phyloP scores from a whole-genome alignment of 2,329 filamentous ascomycete genomes.

The Colletotrichum tofieldiae region DNA sequence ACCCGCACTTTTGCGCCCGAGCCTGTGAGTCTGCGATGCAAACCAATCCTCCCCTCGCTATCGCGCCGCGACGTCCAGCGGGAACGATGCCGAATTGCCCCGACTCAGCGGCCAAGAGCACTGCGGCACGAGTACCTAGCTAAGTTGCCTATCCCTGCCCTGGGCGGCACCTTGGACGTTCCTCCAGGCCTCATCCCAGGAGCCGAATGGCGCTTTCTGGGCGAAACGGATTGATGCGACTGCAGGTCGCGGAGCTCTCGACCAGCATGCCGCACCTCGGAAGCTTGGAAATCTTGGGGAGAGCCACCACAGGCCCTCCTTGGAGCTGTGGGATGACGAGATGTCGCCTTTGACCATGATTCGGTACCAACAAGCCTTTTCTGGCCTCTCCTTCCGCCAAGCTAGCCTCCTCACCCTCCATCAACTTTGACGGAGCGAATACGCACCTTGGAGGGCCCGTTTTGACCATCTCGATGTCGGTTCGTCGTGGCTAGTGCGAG shows the following conservation, averaged over 20 bases:
- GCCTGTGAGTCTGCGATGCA: neutral
- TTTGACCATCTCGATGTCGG: constrained; percentile 21
- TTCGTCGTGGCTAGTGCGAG: neutral
- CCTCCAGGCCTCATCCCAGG: constrained; percentile 30
- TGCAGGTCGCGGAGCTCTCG: constrained; percentile 13
- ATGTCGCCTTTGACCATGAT: constrained; percentile 31
- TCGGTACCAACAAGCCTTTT: constrained; percentile 16
- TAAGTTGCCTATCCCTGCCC: constrained; percentile 31
- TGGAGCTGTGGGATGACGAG: constrained; percentile 34
- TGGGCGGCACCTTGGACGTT: constrained; percentile 14
- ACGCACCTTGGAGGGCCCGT: neutral
- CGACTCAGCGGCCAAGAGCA: constrained; percentile 27
- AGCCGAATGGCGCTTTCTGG: constrained; percentile 19
- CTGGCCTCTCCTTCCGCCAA: constrained; percentile 1
- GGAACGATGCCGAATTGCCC: constrained; percentile 11
- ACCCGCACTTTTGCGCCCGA: neutral
- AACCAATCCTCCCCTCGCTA: constrained; percentile 5
- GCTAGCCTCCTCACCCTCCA: neutral
- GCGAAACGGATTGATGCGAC: constrained; percentile 25
- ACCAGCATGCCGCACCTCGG: constrained; percentile 36
- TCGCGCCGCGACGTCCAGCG: neutral
- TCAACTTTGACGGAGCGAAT: neutral
- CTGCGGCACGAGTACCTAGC: constrained; percentile 3
- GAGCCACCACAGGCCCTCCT: constrained; percentile 22
- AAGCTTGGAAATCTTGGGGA: constrained; percentile 35